Evolutionary conservation across 495 filamentous ascomycete genomes (phyloP), one percentile per base, ranked within the genome.

Genomic region (Talaromyces liani): DNA sequence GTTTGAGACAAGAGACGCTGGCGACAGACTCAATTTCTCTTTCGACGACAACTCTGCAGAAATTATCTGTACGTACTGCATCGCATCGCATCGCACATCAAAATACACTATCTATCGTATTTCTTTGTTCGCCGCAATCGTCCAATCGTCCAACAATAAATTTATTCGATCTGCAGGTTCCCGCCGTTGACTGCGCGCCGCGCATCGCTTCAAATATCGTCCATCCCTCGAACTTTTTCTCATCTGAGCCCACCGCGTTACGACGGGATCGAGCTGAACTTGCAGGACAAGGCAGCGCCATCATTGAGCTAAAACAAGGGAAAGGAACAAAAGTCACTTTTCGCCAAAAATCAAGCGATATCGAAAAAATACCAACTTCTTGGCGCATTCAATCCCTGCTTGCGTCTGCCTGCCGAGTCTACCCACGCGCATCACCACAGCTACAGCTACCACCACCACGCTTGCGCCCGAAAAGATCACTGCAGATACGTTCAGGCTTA

Each of bases 401-500:
- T 54, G 36, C 49, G 18, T 49, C 57, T 31, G 24, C 25, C 29
- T 24, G 27, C 31, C 58, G 27, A 27, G 58, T 60, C n/a, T 41
- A 33, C 39, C 54, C 36, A 22, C 31, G 16, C 18, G 47, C 53
- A 36, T 58, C 49, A 24, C 49, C 33, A 33, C 29, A 33, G n/a
- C n/a, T 24, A 22, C 33, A 16, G 36, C 36, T 41, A 16, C 36
- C 31, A 25, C 27, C 22, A 27, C 55, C 31, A 25, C 27, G 27
- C 31, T 9, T 36, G 36, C 29, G 56, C 56, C 31, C 63, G 39
- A 41, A 59, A 29, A 31, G 62, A 63, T 58, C 54, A 34, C 20
- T 63, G 27, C 62, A 63, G 39, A 45, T 41, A 29, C 31, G 62
- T 49, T 63, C 62, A 58, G 62, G 27, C 62, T 58, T 63, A 34